Conservation (phyloP, 495 filamentous ascomycete species). For the Aspergillus affinis region DNA sequence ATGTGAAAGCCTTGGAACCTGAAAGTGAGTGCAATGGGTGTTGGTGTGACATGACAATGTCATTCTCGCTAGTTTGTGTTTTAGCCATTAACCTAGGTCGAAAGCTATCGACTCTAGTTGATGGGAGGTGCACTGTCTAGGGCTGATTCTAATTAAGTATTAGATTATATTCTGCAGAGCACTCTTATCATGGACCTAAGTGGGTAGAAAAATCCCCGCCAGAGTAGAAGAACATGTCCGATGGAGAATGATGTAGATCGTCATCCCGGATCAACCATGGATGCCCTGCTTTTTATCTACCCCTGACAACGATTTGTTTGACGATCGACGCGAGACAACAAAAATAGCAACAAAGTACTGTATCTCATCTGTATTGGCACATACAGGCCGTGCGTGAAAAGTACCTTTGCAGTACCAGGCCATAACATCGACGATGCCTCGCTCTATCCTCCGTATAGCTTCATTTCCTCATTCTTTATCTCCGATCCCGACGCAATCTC, state of each 20-base stretch:
- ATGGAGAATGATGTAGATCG: background rate
- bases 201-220: too few species aligned
- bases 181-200: too few species aligned
- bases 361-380: background rate
- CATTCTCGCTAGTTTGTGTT: too few species aligned
- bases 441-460: too few species aligned
- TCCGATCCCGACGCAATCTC: too few species aligned
- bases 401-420: too few species aligned
- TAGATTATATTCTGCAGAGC: too few species aligned
- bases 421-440: too few species aligned
- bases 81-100: too few species aligned
- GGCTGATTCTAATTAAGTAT: too few species aligned
- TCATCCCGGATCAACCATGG: background rate
- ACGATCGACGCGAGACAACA: background rate
- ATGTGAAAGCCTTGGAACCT: background rate
- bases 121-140: too few species aligned
- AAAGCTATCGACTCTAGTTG: background rate
- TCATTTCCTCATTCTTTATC: too few species aligned
- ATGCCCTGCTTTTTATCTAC: background rate
- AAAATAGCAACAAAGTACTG: background rate
- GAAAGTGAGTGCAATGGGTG: background rate
- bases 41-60: background rate
- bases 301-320: background rate
- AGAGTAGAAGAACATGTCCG: background rate
- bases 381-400: background rate